Conservation (phyloP, 2,329 filamentous ascomycete species). For the Helicocarpus griseus region DNA sequence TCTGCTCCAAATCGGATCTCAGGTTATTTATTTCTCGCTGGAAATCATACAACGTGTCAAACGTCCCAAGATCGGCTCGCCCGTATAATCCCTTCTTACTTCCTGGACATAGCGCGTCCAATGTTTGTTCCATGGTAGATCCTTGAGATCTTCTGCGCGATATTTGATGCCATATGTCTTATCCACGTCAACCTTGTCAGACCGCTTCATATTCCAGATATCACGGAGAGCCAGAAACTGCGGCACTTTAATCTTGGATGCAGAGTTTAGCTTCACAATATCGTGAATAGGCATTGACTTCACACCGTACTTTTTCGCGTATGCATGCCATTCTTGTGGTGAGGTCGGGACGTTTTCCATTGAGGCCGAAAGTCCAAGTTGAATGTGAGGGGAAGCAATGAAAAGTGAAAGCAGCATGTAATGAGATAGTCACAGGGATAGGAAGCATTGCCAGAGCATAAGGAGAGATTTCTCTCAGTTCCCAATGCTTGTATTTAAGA, state of each 20-base stretch:
- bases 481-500: background rate
- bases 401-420: too few species aligned
- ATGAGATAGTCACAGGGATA: too few species aligned
- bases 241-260: constrained; percentile 6
- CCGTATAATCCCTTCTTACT: constrained; percentile 1
- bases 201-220: background rate
- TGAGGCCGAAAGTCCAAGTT: background rate
- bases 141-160: background rate
- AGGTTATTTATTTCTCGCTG: background rate
- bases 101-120: background rate
- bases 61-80: constrained; percentile 1
- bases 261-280: constrained; percentile 1
- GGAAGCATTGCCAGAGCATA: background rate
- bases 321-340: background rate
- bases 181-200: background rate
- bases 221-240: constrained; percentile 9
- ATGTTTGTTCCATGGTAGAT: background rate
- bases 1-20: background rate
- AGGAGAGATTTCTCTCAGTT: background rate
- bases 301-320: background rate
- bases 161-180: background rate
- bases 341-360: background rate
- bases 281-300: background rate
- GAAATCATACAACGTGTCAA: constrained; percentile 2
- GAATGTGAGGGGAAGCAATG: background rate